phyloP scores from a whole-genome alignment of 2,329 filamentous ascomycete species.

The Cercospora sp. region DNA sequence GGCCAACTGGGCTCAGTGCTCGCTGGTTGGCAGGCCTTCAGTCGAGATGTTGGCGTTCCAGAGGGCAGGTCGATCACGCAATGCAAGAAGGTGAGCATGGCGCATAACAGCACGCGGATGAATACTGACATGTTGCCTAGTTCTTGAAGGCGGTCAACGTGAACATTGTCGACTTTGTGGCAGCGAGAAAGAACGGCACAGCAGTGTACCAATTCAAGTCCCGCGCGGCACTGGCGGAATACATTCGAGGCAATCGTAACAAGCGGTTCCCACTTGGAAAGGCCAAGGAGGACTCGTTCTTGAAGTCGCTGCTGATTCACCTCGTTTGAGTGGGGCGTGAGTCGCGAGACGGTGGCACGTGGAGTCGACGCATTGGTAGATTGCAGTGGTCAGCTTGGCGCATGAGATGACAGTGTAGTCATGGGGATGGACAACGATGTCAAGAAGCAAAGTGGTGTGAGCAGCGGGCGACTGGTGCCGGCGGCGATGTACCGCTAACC shows the following conservation, averaged over 20 bases:
- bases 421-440: neutral
- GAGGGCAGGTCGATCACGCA: conserved; percentile 22
- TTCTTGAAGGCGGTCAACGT: conserved; percentile 19
- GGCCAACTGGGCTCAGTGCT: neutral
- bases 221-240: conserved; percentile 17
- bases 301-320: conserved; percentile 23
- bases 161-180: conserved; percentile 28
- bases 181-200: conserved; percentile 12
- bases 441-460: neutral
- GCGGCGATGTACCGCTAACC: neutral
- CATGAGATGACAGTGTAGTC: neutral
- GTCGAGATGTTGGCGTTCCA: conserved; percentile 22
- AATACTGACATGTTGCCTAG: conserved; percentile 6
- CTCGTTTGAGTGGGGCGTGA: conserved; percentile 8
- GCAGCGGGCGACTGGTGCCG: neutral
- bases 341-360: neutral
- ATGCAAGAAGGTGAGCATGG: conserved; percentile 26
- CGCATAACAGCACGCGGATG: neutral
- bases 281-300: conserved; percentile 26
- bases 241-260: conserved; percentile 14
- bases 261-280: conserved; percentile 24
- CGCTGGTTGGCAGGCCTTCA: conserved; percentile 24
- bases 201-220: conserved; percentile 12
- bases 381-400: neutral
- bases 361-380: neutral